These are phyloP conservation scores for Metarhizium anisopliae DNA, from an alignment of 2,329 filamentous ascomycete species.

Conservation along the genomic window DNA sequence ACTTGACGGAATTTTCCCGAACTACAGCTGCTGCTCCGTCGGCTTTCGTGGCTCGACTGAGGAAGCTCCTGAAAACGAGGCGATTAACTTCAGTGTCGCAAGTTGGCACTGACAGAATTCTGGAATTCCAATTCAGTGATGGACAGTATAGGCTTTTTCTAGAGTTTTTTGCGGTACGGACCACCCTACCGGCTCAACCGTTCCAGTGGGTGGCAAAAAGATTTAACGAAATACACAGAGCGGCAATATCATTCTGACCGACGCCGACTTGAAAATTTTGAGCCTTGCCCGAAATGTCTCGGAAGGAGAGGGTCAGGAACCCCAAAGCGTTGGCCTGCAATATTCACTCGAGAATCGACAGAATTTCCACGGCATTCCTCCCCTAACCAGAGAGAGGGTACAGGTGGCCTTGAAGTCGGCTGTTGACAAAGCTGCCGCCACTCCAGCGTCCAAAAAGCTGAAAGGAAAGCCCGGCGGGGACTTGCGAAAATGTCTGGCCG, in stretches of 20 bases:
- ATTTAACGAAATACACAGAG: slow-evolving; percentile 32
- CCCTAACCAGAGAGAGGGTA: slow-evolving; percentile 65
- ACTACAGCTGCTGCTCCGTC: slow-evolving; percentile 79
- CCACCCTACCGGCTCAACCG: background rate
- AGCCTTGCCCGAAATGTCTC: slow-evolving; percentile 71
- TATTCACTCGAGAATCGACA: slow-evolving; percentile 79
- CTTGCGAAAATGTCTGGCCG: slow-evolving; percentile 69
- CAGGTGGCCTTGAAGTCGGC: slow-evolving; percentile 59
- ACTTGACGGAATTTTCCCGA: slow-evolving; percentile 83
- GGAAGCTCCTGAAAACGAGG: slow-evolving; percentile 82
- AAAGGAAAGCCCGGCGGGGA: slow-evolving; percentile 68
- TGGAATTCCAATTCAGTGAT: slow-evolving; percentile 89
- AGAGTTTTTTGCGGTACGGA: slow-evolving; percentile 74
- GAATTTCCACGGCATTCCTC: slow-evolving; percentile 69
- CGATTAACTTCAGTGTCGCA: slow-evolving; percentile 74
- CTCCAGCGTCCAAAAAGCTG: slow-evolving; percentile 48
- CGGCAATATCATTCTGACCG: slow-evolving; percentile 89
- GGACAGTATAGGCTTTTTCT: slow-evolving; percentile 80
- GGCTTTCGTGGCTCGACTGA: slow-evolving; percentile 72
- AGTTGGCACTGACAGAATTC: slow-evolving; percentile 85
- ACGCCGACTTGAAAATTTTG: slow-evolving; percentile 73
- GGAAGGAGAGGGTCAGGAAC: slow-evolving; percentile 76
- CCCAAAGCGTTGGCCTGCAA: slow-evolving; percentile 64
- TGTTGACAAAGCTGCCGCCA: slow-evolving; percentile 46
- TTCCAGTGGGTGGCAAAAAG: background rate